phyloP scores from a whole-genome alignment of 1,284 basidiomycete genomes.

The Meripilus lineatus region DNA sequence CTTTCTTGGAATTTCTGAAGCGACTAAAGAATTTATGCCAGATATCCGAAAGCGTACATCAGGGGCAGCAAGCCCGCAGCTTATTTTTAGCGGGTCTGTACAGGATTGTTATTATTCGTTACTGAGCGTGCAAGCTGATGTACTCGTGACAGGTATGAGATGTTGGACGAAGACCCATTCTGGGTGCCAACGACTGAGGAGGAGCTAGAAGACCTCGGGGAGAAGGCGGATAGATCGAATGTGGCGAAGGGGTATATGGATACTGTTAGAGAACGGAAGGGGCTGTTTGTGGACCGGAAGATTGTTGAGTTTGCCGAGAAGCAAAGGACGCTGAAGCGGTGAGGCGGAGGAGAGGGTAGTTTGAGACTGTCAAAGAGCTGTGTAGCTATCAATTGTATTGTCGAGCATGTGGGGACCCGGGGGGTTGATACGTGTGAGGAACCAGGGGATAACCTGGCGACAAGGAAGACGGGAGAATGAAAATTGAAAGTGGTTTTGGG shows the following conservation, averaged over 20 bases:
- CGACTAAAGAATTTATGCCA: constrained; percentile 27
- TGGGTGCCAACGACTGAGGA: constrained; percentile 99
- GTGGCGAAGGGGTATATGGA: constrained; percentile 97
- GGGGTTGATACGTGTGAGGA: too few species aligned
- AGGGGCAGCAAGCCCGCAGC: constrained; percentile 93
- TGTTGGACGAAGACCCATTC: constrained; percentile 92
- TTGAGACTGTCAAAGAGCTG: too few species aligned
- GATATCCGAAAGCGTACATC: constrained; percentile 97
- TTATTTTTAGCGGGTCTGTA: constrained; percentile 90
- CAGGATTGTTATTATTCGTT: constrained; percentile 1
- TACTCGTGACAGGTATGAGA: constrained; percentile 59
- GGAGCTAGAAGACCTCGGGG: constrained; percentile 95
- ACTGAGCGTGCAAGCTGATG: constrained; percentile 7
- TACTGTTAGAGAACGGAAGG: constrained; percentile 84
- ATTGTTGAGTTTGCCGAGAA: constrained; percentile 94
- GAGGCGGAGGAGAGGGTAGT: constrained; percentile 5
- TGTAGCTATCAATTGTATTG: too few species aligned
- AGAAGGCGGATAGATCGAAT: constrained; percentile 92
- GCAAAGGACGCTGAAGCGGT: constrained; percentile 92
- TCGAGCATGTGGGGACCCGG: too few species aligned
- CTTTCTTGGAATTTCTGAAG: neutral
- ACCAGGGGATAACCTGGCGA: too few species aligned
- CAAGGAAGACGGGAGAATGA: too few species aligned
- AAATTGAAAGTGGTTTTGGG: too few species aligned
- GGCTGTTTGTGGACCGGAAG: constrained; percentile 93